phyloP scores from a whole-genome alignment of 768 basidiomycete genomes.

The Agrocybe praecox region DNA sequence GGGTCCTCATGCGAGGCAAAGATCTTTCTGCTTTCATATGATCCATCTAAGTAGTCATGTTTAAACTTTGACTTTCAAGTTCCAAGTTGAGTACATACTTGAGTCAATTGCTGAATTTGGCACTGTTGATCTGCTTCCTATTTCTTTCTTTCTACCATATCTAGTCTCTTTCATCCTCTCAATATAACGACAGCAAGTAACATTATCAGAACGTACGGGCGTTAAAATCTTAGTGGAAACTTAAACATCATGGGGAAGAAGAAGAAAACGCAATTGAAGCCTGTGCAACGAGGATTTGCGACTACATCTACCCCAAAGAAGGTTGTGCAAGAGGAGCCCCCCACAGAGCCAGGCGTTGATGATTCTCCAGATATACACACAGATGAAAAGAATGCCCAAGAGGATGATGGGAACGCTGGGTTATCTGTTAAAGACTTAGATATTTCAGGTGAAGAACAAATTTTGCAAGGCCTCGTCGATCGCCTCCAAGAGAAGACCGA shows the following conservation, averaged over 20 bases:
- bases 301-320: conserved; percentile 88
- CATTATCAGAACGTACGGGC: too few relatives aligned
- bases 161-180: neutral
- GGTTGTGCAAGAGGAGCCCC: conserved; percentile 24
- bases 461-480: conserved; percentile 76
- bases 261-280: conserved; percentile 82
- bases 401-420: neutral
- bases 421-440: conserved; percentile 1
- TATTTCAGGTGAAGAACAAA: conserved; percentile 50
- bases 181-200: too few relatives aligned
- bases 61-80: neutral
- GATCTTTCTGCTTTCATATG: neutral
- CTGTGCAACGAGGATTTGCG: conserved; percentile 74
- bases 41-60: too few relatives aligned
- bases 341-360: conserved; percentile 1
- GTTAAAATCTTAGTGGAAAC: neutral
- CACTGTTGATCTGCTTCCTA: conserved; percentile 1
- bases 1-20: too few relatives aligned
- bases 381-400: neutral
- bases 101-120: neutral
- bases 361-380: neutral
- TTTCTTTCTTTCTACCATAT: neutral
- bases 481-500: conserved; percentile 86
- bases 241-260: conserved; percentile 68
- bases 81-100: neutral